Base-by-base conservation (phyloP, 176 grass and related monocot genomes). In the Avena insularis region DNA sequence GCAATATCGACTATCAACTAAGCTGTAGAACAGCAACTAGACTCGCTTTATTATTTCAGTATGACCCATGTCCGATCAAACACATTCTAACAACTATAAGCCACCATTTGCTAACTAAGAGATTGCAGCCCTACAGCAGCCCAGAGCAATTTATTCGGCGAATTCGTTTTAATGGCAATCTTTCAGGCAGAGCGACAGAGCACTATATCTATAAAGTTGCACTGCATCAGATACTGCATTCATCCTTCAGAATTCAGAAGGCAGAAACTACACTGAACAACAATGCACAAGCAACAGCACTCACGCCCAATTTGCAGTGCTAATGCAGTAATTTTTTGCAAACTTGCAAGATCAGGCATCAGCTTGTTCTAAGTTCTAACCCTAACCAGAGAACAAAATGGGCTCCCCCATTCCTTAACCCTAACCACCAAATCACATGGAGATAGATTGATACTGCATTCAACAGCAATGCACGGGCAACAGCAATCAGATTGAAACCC, bases 21-120 rank as follows among this genome's bases (percentile, higher is more conserved):
- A 48, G 57, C 76, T 56, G 16, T 19, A 48, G 36, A 75, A 82
- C 31, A 68, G 3, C 23, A 56, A 68, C 49, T 43, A 74, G 78
- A 40, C 8, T 57, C 50, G 19, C 51, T 20, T 64, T 11, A 17
- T 64, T 11, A 17, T 71, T 78, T 29, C 54, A 54, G 9, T 2
- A 58, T 35, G 9, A 72, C 4, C 54, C 8, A 45, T 27, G 25
- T 38, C 58, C 2, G 31, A 33, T 23, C 19, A 3, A 77, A 59
- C 38, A 71, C 3, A 83, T 60, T 49, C 27, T 35, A 8, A 20
- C 20, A 83, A 40, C 11, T 83, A 54, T 40, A 87, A 71, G 47
- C 43, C 19, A 2, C 7, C 23, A 60, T 71, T 68, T 48, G 40
- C 69, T 10, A 79, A 69, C 21, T 35, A 60, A 79, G 15, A 71